Evolutionary conservation across 176 grass and related monocot genomes (phyloP), one percentile per base, ranked within the genome.

Genomic region (Cenchrus purpureus): DNA sequence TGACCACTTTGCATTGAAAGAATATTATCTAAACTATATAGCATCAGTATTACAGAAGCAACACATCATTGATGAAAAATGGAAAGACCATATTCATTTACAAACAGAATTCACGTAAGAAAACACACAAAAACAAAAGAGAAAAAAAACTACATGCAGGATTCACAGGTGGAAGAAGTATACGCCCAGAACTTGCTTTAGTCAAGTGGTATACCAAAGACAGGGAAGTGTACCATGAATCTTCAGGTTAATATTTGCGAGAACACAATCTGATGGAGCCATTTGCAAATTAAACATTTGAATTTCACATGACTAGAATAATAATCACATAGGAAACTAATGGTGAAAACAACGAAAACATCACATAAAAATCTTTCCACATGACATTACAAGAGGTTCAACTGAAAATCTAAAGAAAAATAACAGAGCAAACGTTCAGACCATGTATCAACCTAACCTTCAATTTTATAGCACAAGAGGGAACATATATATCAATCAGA

Each of bases 351-450:
- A 60, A 60, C 7, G 57, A 60, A 17, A 0, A 19, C 56, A n/a
- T 22, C 7, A 60, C 19, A 8, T 9, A 22, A 60, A 22, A 6
- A 60, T 60, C 57, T 9, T 22, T 60, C 57, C 20, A 20, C 19
- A 60, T 60, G 57, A 20, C 57, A 58, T 58, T 20, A 58, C 5
- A 5, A 19, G 56, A 13, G 8, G 54, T 13, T 59, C 8, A 20
- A 72, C 19, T 72, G 54, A 45, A 53, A 83, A 71, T n/a, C 22
- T n/a, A 60, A 71, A 46, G 14, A 70, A 82, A 71, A 72, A 60
- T 14, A 82, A 82, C 10, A 7, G 40, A 61, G 8, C 3, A 61
- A 82, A 73, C 60, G 46, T 61, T 49, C 16, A n/a, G 72, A 83
- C 42, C 14, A 48, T 31, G 19, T 3, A 61, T 42, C 61, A 73